Conservation (phyloP, 139 green algal species). For the Pseudopediastrum boryanum region DNA sequence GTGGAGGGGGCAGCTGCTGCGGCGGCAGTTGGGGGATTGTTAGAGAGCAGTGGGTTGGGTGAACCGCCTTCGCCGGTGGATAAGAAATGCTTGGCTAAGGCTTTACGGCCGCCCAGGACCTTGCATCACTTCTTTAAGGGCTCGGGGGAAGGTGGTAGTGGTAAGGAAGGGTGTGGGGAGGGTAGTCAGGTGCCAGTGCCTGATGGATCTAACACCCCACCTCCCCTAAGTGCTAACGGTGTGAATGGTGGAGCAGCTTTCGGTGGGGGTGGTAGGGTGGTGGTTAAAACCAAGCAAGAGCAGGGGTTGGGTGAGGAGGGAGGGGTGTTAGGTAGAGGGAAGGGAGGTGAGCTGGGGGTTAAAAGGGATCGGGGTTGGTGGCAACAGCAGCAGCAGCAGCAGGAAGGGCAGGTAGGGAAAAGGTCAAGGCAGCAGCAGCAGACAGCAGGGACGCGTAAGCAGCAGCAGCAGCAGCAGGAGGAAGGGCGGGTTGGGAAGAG, state of each 20-base stretch:
- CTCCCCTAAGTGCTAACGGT: not conserved
- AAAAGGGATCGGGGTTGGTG: not conserved
- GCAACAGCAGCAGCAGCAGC: not conserved
- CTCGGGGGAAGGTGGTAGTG: not conserved
- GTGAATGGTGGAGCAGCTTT: not conserved
- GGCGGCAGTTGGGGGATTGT: not conserved
- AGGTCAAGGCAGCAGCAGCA: not conserved
- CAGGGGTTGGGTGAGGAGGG: not conserved
- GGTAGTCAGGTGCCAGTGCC: not conserved
- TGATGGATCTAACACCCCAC: not conserved
- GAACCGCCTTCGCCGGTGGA: constrained; percentile 61
- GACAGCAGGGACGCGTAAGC: not conserved
- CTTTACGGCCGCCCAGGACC: constrained; percentile 54
- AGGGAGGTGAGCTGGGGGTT: not conserved
- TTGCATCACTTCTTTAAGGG: constrained; percentile 62
- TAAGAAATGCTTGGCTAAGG: constrained; percentile 42
- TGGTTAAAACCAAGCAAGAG: not conserved
- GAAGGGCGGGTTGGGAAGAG: not conserved
- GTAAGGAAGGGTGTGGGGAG: not conserved
- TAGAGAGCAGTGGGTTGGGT: not conserved
- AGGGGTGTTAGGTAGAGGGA: not conserved
- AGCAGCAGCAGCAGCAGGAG: constrained; percentile 13
- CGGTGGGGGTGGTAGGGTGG: not conserved
- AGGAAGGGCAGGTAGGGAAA: not conserved
- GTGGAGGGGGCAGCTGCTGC: not conserved